Conservation (phyloP, 352 stramenopile species). For the Phytophthora sansomeana region DNA sequence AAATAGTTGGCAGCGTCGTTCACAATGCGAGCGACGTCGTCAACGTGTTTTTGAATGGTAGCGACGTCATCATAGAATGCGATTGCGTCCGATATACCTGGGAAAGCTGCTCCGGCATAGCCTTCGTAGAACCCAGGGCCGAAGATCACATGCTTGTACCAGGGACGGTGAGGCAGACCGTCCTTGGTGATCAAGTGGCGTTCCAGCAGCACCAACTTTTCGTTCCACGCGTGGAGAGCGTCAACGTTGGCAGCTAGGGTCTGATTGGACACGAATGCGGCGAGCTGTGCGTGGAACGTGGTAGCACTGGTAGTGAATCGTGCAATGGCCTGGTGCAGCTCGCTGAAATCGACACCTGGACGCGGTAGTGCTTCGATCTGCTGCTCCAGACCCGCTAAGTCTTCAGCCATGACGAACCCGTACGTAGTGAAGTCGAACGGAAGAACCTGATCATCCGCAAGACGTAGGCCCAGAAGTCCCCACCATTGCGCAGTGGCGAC, state of each 20-base stretch:
- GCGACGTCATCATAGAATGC: conserved; percentile 27
- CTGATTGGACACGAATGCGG: conserved; percentile 36
- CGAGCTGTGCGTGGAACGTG: conserved; percentile 27
- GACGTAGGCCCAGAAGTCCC: conserved; percentile 56
- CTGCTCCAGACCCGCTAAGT: conserved; percentile 38
- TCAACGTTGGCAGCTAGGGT: conserved; percentile 21
- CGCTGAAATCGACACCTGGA: conserved; percentile 40
- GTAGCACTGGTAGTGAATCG: conserved; percentile 35
- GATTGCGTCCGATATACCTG: conserved; percentile 35
- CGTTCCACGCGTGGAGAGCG: conserved; percentile 35
- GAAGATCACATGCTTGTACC: conserved; percentile 60
- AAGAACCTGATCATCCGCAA: conserved; percentile 54
- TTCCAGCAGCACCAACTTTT: conserved; percentile 48
- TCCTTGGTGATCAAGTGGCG: conserved; percentile 45
- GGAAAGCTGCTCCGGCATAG: conserved; percentile 49
- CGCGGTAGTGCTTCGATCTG: conserved; percentile 31
- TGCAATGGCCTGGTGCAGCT: conserved; percentile 46
- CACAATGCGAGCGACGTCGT: conserved; percentile 28
- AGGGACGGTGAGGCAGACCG: conserved; percentile 48
- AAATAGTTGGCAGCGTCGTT: conserved; percentile 29
- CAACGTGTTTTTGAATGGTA: conserved; percentile 33
- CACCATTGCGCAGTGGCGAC: conserved; percentile 52
- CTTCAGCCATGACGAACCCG: conserved; percentile 54
- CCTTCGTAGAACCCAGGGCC: conserved; percentile 52
- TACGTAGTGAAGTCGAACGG: conserved; percentile 73